Evolutionary conservation across 768 basidiomycete genomes (phyloP).

Genomic region (Chalciporus chontae): DNA sequence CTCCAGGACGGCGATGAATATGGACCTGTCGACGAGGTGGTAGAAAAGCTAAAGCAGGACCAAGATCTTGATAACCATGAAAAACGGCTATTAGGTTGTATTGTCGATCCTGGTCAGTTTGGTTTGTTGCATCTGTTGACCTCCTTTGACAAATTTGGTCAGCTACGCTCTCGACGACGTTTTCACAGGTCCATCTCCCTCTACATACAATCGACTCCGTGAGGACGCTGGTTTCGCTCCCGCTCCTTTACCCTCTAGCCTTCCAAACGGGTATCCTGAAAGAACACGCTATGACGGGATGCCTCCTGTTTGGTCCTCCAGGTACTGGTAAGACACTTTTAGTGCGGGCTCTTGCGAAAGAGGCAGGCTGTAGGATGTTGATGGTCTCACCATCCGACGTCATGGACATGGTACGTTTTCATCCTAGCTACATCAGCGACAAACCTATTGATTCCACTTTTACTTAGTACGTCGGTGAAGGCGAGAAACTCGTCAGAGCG

Average conservation of each 20-base stretch:
- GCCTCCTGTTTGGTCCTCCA: conserved; percentile 88
- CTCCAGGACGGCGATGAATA: conserved; percentile 32
- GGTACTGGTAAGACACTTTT: conserved; percentile 91
- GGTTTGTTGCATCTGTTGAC: neutral
- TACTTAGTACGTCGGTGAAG: conserved; percentile 79
- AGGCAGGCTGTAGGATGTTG: conserved; percentile 93
- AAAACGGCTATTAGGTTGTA: conserved; percentile 74
- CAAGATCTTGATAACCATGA: conserved; percentile 78
- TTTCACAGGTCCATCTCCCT: conserved; percentile 86
- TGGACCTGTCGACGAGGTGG: conserved; percentile 54
- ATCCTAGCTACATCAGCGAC: neutral
- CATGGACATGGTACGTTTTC: conserved; percentile 80
- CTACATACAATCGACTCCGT: conserved; percentile 87
- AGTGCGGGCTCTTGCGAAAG: conserved; percentile 87
- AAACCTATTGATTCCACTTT: conserved; percentile 3
- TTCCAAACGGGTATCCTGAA: conserved; percentile 88
- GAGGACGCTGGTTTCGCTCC: conserved; percentile 86
- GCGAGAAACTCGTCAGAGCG: conserved; percentile 84
- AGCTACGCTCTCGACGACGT: conserved; percentile 80
- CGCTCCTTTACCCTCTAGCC: conserved; percentile 80
- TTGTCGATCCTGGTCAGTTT: conserved; percentile 72
- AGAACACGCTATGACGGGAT: conserved; percentile 88
- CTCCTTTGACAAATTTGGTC: neutral
- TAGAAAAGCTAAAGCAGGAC: conserved; percentile 75
- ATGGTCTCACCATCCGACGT: conserved; percentile 89